Conservation (phyloP, 768 basidiomycete genomes). For the Basidioascus undulatus region DNA sequence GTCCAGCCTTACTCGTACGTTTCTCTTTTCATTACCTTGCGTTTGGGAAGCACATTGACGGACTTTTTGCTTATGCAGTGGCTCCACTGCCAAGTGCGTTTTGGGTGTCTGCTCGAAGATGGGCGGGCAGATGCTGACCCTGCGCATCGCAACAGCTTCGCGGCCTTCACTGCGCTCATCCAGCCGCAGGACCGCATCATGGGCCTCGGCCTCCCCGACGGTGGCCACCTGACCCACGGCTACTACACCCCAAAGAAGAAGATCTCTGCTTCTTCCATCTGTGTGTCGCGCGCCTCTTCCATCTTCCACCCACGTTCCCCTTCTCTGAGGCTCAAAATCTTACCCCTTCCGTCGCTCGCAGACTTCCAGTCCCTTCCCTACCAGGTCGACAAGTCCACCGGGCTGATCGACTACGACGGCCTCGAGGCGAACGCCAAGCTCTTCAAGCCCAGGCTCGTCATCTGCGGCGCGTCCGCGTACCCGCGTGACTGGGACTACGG, state of each 20-base stretch:
- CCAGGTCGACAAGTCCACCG: conserved; percentile 42
- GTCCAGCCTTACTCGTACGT: conserved; percentile 95
- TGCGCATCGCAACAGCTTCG: conserved; percentile 37
- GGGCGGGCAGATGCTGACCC: conserved; percentile 6
- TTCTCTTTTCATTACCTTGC: neutral
- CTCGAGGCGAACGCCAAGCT: conserved; percentile 68
- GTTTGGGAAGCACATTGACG: neutral
- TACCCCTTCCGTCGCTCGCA: too few species aligned
- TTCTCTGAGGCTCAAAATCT: too few species aligned
- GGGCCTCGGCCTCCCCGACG: conserved; percentile 95
- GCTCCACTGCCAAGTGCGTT: conserved; percentile 55
- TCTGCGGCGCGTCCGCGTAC: conserved; percentile 96
- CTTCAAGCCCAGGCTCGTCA: conserved; percentile 84
- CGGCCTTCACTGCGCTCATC: conserved; percentile 80
- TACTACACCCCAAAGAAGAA: conserved; percentile 76
- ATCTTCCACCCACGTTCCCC: too few species aligned
- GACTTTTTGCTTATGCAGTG: neutral
- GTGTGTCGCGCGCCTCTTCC: too few species aligned
- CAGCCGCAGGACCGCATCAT: conserved; percentile 95
- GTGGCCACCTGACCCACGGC: conserved; percentile 86
- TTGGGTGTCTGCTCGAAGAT: conserved; percentile 7
- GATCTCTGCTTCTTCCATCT: conserved; percentile 97
- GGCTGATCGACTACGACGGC: conserved; percentile 66
- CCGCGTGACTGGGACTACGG: conserved; percentile 96
- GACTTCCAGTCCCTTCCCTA: conserved; percentile 99